These are phyloP conservation scores for Moniliophthora roreri DNA, from an alignment of 1,284 basidiomycete genomes.

Conservation along the genomic window DNA sequence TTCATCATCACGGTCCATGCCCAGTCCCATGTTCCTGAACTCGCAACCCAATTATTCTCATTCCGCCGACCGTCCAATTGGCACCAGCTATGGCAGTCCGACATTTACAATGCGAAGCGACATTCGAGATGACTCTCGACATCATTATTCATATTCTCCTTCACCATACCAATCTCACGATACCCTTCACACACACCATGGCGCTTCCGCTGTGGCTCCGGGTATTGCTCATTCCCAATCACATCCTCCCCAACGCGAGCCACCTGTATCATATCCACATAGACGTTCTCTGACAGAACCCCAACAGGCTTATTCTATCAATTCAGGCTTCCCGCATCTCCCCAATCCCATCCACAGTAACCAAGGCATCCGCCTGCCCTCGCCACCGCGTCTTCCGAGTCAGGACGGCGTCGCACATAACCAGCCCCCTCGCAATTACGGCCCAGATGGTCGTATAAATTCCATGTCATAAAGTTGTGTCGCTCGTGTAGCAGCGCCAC, in stretches of 20 bases:
- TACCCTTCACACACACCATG: slow-evolving; percentile 30
- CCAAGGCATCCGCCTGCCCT: slow-evolving; percentile 37
- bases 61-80: slow-evolving; percentile 39
- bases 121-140: slow-evolving; percentile 38
- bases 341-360: slow-evolving; percentile 36
- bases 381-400: slow-evolving; percentile 42
- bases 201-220: slow-evolving; percentile 22
- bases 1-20: slow-evolving; percentile 23
- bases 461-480: slow-evolving; percentile 29
- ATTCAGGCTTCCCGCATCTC: slow-evolving; percentile 40
- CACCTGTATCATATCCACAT: slow-evolving; percentile 31
- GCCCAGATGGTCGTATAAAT: slow-evolving; percentile 38
- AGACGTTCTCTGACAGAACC: slow-evolving; percentile 52
- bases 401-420: slow-evolving; percentile 20
- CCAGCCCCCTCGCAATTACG: slow-evolving; percentile 31
- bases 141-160: slow-evolving; percentile 45
- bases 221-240: background rate
- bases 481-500: background rate
- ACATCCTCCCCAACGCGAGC: slow-evolving; percentile 28
- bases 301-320: slow-evolving; percentile 43
- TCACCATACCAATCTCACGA: slow-evolving; percentile 39
- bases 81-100: slow-evolving; percentile 33
- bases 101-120: slow-evolving; percentile 38
- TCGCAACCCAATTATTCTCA: slow-evolving; percentile 35
- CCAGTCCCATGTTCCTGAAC: slow-evolving; percentile 36